Evolutionary conservation across 1,284 basidiomycete genomes (phyloP).

Genomic region (Moesziomyces sp.): DNA sequence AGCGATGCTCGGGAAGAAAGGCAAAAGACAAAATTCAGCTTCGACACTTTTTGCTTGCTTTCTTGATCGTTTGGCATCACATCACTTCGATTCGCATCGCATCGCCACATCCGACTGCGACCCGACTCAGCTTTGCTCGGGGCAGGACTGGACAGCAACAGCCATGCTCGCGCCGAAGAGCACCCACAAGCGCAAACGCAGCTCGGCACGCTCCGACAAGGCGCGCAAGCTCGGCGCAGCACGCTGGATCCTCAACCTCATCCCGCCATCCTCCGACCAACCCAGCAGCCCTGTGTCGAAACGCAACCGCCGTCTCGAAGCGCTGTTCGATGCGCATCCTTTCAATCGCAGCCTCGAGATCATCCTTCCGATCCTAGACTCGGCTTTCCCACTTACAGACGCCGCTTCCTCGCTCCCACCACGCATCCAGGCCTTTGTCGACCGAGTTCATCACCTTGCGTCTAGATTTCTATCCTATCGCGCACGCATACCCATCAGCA

Average conservation of each 20-base stretch:
- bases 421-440: constrained; percentile 15
- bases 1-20: too few species aligned
- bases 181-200: constrained; percentile 64
- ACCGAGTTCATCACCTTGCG: constrained; percentile 1
- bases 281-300: not conserved
- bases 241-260: constrained; percentile 39
- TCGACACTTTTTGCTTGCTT: too few species aligned
- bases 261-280: constrained; percentile 3
- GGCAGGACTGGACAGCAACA: too few species aligned
- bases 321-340: constrained; percentile 43
- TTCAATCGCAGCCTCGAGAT: constrained; percentile 59
- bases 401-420: constrained; percentile 5
- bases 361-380: constrained; percentile 25
- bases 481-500: constrained; percentile 48
- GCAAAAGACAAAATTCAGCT: too few species aligned
- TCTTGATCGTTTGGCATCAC: too few species aligned
- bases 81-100: too few species aligned
- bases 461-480: constrained; percentile 26
- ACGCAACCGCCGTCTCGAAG: not conserved
- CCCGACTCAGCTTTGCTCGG: too few species aligned
- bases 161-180: constrained; percentile 49
- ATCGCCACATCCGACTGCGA: too few species aligned
- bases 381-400: not conserved
- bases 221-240: constrained; percentile 34
- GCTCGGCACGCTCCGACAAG: constrained; percentile 57